Evolutionary conservation across 768 basidiomycete species (phyloP), one percentile per base, ranked within the genome.

Genomic region (Russula griseocarnosa): DNA sequence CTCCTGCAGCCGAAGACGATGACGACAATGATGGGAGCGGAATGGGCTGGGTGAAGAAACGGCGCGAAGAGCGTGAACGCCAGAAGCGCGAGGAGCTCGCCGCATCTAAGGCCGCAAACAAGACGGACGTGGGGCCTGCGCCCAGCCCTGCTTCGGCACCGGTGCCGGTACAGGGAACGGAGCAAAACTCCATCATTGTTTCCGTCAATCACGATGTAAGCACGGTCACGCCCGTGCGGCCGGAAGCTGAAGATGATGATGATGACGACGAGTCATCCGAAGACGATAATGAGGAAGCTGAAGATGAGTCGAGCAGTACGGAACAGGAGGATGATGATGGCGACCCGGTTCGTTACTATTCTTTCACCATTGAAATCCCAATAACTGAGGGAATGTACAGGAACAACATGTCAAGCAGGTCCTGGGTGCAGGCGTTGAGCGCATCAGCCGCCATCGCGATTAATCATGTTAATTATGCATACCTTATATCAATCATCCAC

Each of bases 11-110:
- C 11, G 4, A 8, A 3, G 32, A 28, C 28, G n/a, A 13, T 36
- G 86, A 87, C 22, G 82, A 81, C 0, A 87, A 91, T 61, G 92
- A 93, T 66, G 91, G 90, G 2, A 88, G 86, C 72, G 92, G 92
- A 18, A 88, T 93, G 84, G 85, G 79, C 0, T 94, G 92, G 92
- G 82, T 94, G 30, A 82, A 78, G 75, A 77, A 72, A 65, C 72
- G 91, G 51, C 76, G 83, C 66, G 85, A 84, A 68, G 76, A 79
- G 66, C 73, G 79, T 49, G 84, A 88, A 74, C 74, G 73, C 61
- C 81, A 84, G 72, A 77, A 78, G 67, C 69, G 56, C 40, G 65
- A 68, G 62, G 78, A 76, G 65, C 72, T 72, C 55, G 73, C 56
- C 20, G 69, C 68, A 50, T 54, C 20, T 3, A 65, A 73, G 70